Base-by-base conservation (phyloP, 495 filamentous ascomycete genomes). In the Trichocladium antarcticum region DNA sequence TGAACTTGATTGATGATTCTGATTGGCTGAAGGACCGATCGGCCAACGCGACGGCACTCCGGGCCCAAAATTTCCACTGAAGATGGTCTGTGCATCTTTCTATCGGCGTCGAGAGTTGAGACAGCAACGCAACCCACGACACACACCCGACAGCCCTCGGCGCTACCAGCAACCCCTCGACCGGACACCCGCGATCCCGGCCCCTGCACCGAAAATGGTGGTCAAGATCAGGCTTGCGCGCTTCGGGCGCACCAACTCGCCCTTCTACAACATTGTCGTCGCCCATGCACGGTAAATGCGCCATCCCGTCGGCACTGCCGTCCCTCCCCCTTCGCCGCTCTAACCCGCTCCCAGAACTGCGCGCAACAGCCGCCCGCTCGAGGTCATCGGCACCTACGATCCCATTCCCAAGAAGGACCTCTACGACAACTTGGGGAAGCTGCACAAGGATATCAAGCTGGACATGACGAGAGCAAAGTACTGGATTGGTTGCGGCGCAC, bases 191-290 rank as follows among this genome's bases (percentile, higher is more conserved):
- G n/a, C n/a, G n/a, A n/a, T n/a, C 24, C 16, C 19, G 3, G 5
- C 34, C 31, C 15, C 8, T 21, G 62, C 1, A 6, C 19, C 29
- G 37, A 71, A 51, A 47, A 98, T 98, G 92, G 93, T 97, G 45
- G 74, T 98, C 56, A 84, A 82, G 62, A 88, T 98, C 64, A 83
- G 92, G 43, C 77, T 98, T 57, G 83, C 92, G 42, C 92, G 92
- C 72, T 95, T 97, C 64, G 92, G 93, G 56, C 84, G 85, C 68
- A 79, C 74, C 46, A 85, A 90, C 64, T 59, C 75, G 21, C 90
- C 92, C 3, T 83, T 94, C 61, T 98, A 93, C 76, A 98, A 98
- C 71, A 95, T 98, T 53, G 87, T 97, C 45, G 87, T 98, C 49
- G 77, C 87, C 19, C 89, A 97, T 54, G 90, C 92, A n/a, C 80